phyloP scores from a whole-genome alignment of 192 early-diverging fungal species.

The Jimgerdemannia flammicorona region DNA sequence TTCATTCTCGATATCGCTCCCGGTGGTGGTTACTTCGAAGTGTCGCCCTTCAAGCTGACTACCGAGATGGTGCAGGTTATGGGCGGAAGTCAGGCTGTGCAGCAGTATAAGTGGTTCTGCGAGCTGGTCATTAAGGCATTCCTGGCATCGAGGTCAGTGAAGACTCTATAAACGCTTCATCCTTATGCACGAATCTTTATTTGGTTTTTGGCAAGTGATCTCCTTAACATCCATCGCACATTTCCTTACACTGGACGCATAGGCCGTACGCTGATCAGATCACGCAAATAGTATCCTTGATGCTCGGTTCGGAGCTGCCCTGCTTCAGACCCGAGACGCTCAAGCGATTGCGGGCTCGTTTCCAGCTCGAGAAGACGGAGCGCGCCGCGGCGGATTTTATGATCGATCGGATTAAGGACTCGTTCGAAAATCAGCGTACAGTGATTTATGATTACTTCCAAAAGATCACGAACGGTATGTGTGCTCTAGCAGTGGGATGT shows the following conservation, averaged over 20 bases:
- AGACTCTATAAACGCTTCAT: not conserved
- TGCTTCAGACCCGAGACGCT: conserved; percentile 98
- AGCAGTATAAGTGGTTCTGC: conserved; percentile 84
- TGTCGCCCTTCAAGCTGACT: conserved; percentile 96
- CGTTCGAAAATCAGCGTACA: conserved; percentile 90
- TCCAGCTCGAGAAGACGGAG: conserved; percentile 89
- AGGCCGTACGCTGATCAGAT: conserved; percentile 92
- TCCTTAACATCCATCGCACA: too few relatives aligned
- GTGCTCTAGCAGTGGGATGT: not conserved
- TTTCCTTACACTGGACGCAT: too few relatives aligned
- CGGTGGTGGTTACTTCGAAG: conserved; percentile 94
- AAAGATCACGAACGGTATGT: conserved; percentile 71
- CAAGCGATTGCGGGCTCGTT: conserved; percentile 75
- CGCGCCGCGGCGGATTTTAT: conserved; percentile 94
- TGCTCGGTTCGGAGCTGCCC: conserved; percentile 95
- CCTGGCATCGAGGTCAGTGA: conserved; percentile 63
- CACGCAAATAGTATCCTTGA: conserved; percentile 82
- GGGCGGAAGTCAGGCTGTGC: conserved; percentile 81
- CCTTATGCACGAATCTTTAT: not conserved
- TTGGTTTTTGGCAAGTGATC: too few relatives aligned
- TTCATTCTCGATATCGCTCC: conserved; percentile 99
- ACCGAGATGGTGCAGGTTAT: conserved; percentile 96
- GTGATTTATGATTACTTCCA: conserved; percentile 82
- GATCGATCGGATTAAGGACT: conserved; percentile 82
- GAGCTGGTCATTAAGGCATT: conserved; percentile 90